Percentiles rank a stretch among this genome's conserved stretches.
These are phyloP conservation scores for Cordyceps pruinosa DNA, from an alignment of 2,329 filamentous ascomycete genomes.

Conservation along the genomic window DNA sequence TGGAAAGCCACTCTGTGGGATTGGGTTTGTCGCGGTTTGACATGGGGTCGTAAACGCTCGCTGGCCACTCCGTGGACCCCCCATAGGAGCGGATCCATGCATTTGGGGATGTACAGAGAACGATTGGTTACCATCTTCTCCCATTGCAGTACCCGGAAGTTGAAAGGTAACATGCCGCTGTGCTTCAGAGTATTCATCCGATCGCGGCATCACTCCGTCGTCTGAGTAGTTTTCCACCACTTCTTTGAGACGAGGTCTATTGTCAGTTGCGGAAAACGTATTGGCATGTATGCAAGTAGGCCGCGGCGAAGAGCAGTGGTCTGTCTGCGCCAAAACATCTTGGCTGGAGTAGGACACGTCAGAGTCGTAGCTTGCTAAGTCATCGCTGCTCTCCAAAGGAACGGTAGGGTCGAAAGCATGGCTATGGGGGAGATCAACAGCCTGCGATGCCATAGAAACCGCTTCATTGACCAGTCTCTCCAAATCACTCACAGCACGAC, in stretches of 20 bases:
- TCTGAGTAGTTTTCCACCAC: slow-evolving; percentile 23
- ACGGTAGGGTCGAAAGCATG: slow-evolving; percentile 1
- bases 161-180: slow-evolving; percentile 15
- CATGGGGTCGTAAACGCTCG: not conserved
- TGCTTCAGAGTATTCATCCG: slow-evolving; percentile 12
- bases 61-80: not conserved
- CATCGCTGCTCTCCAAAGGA: not conserved
- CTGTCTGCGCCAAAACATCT: not conserved
- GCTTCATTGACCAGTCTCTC: slow-evolving; percentile 42
- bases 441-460: slow-evolving; percentile 35
- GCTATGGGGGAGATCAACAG: slow-evolving; percentile 26
- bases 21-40: not conserved
- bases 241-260: slow-evolving; percentile 21
- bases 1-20: slow-evolving; percentile 12
- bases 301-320: slow-evolving; percentile 6
- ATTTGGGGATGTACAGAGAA: not conserved
- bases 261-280: slow-evolving; percentile 18
- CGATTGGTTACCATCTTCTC: slow-evolving; percentile 9
- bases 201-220: slow-evolving; percentile 4
- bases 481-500: slow-evolving; percentile 34
- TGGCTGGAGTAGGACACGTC: not conserved
- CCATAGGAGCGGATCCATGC: not conserved
- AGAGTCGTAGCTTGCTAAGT: not conserved
- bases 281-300: slow-evolving; percentile 21
- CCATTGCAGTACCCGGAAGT: slow-evolving; percentile 8